A percentile compares a stretch with the other conserved stretches of the same genome.
Conservation (phyloP, 2,329 filamentous ascomycete genomes). For the Alternaria consortialis region DNA sequence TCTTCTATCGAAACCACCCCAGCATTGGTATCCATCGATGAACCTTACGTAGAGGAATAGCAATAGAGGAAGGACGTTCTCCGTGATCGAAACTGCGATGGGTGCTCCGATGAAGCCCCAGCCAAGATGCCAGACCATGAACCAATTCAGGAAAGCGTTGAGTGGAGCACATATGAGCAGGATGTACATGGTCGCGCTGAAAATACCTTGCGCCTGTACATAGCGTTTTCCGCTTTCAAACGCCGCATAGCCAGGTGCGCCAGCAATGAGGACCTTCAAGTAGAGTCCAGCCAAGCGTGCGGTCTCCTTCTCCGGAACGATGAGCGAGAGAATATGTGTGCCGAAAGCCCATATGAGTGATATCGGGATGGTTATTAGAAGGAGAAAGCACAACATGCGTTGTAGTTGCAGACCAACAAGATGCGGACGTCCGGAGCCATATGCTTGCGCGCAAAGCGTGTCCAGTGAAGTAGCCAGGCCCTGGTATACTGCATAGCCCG, state of each 20-base stretch:
- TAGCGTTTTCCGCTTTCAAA: conserved; percentile 87
- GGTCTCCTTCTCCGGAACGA: conserved; percentile 77
- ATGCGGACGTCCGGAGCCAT: conserved; percentile 87
- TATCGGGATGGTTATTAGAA: conserved; percentile 76
- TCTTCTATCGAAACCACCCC: conserved; percentile 78
- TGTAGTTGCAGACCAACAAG: conserved; percentile 86
- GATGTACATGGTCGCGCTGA: conserved; percentile 82
- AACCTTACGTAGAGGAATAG: conserved; percentile 78
- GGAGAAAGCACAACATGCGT: conserved; percentile 81
- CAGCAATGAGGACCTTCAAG: conserved; percentile 72
- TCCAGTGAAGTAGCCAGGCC: conserved; percentile 89
- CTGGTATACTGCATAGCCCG: conserved; percentile 59
- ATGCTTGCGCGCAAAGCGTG: conserved; percentile 92
- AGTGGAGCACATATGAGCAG: conserved; percentile 83
- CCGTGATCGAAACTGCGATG: conserved; percentile 77
- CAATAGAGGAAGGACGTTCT: conserved; percentile 76
- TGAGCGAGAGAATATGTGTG: conserved; percentile 67
- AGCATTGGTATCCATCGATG: conserved; percentile 76
- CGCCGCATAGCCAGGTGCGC: conserved; percentile 76
- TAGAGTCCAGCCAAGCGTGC: conserved; percentile 77
- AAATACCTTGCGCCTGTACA: conserved; percentile 87
- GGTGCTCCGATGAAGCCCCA: conserved; percentile 78
- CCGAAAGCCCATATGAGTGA: conserved; percentile 75
- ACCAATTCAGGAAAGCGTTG: conserved; percentile 82
- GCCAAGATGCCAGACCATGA: conserved; percentile 72